Base-by-base conservation (phyloP, 805 yeast species). In the Saturnispora silvae region DNA sequence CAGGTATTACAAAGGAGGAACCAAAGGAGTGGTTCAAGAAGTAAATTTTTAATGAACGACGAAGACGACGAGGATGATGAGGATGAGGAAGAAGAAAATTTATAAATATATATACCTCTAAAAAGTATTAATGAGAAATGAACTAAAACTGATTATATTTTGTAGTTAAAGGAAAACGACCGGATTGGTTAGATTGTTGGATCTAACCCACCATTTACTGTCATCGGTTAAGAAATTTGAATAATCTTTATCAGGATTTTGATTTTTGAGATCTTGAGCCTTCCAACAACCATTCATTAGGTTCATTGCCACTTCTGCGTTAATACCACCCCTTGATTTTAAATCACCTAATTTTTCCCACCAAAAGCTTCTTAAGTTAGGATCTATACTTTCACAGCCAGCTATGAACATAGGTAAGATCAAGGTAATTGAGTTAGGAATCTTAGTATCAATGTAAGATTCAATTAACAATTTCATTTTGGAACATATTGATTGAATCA, bases 261-360 rank as follows among this genome's bases (percentile, higher is more conserved):
- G n/a, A n/a, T n/a, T n/a, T n/a, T n/a, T n/a, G n/a, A n/a, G n/a
- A n/a, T n/a, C n/a, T n/a, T 69, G 68, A 0, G 67, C 59, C 4
- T 57, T 54, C 83, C 82, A 77, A 47, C 77, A 70, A 42, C 64
- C 49, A 28, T 53, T 50, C 68, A 75, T 68, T 4, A 74, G 61
- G 26, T 55, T 61, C 10, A 49, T 23, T 5, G 58, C 60, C 33
- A 41, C 28, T 5, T 41, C 38, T 4, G 61, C 58, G 10, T 53
- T 47, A 2, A 55, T 54, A 4, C 69, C 54, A 6, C 76, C 70
- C 43, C 62, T 61, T n/a, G 45, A 46, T 8, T 61, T 61, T 48
- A 75, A 60, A 11, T 50, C 53, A 4, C 51, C 44, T 46, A 75
- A 59, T 28, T 77, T 57, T 10, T 51, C 46, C 18, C 53, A 42